A percentile compares a stretch with the other conserved stretches of the same genome.
Evolutionary conservation across 2,329 filamentous ascomycete species (phyloP).

Genomic region (Nothopassalora personata): DNA sequence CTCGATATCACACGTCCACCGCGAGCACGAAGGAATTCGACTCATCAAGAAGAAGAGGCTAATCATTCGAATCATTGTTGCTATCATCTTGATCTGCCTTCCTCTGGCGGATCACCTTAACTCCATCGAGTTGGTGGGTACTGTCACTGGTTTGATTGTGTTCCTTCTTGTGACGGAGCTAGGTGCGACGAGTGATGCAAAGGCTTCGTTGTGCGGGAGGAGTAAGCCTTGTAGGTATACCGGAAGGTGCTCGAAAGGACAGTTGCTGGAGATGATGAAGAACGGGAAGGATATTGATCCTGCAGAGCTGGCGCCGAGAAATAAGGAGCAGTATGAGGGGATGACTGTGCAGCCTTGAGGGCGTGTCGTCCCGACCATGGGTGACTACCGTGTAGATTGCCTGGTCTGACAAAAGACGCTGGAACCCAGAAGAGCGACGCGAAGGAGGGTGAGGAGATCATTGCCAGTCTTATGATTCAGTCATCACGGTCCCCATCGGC

Average conservation of each 20-base stretch:
- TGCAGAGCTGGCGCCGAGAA: conserved; percentile 6
- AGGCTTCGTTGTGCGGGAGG: conserved; percentile 16
- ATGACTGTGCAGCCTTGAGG: conserved; percentile 13
- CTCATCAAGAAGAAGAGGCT: conserved; percentile 50
- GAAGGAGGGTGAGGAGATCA: too few species aligned
- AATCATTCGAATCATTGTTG: conserved; percentile 46
- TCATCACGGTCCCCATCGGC: too few species aligned
- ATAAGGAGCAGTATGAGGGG: conserved; percentile 16
- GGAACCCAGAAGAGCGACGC: too few species aligned
- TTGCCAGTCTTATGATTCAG: too few species aligned
- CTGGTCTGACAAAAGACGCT: too few species aligned
- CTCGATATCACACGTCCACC: conserved; percentile 53
- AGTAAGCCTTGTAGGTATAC: conserved; percentile 22
- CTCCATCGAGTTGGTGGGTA: conserved; percentile 36
- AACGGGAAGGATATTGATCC: conserved; percentile 19
- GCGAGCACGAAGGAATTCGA: conserved; percentile 46
- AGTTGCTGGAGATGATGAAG: conserved; percentile 18
- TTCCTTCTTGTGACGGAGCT: conserved; percentile 35
- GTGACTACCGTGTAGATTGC: too few species aligned
- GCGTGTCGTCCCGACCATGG: too few species aligned
- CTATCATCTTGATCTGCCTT: conserved; percentile 51
- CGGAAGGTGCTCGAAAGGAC: conserved; percentile 39
- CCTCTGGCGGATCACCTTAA: conserved; percentile 41
- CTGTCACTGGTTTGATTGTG: conserved; percentile 36
- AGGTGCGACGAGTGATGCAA: conserved; percentile 21